Percentiles rank a stretch among this genome's conserved stretches.
These are phyloP conservation scores for Microbotryomycetes sp. DNA, from an alignment of 1,284 basidiomycete species.

Conservation along the genomic window DNA sequence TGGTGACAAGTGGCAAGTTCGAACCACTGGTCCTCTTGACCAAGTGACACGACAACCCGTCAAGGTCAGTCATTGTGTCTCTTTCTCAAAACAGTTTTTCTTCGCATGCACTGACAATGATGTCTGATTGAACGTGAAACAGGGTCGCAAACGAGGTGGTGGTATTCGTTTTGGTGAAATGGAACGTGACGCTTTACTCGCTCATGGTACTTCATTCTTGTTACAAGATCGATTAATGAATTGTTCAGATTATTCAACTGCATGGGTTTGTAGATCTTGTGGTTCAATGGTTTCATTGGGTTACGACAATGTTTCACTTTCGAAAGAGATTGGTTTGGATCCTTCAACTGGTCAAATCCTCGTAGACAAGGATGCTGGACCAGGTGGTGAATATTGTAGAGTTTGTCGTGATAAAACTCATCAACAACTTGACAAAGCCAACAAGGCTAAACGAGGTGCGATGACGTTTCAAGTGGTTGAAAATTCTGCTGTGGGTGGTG, in stretches of 20 bases:
- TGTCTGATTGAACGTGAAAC: conserved; percentile 9
- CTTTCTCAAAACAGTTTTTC: neutral
- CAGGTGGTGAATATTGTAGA: conserved; percentile 81
- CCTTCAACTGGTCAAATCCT: conserved; percentile 49
- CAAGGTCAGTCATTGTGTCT: conserved; percentile 56
- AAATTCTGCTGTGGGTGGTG: neutral
- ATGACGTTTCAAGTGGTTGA: conserved; percentile 45
- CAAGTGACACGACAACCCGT: conserved; percentile 93
- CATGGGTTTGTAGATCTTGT: conserved; percentile 95
- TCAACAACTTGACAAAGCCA: conserved; percentile 49
- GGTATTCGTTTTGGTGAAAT: conserved; percentile 99
- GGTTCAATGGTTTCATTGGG: conserved; percentile 92
- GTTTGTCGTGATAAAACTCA: conserved; percentile 70
- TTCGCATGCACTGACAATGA: conserved; percentile 8
- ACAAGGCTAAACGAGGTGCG: conserved; percentile 50
- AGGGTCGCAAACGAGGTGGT: conserved; percentile 96
- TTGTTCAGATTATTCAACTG: conserved; percentile 98
- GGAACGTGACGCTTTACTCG: conserved; percentile 97
- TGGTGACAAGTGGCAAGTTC: conserved; percentile 98
- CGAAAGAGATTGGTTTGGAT: conserved; percentile 50
- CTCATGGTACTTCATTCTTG: conserved; percentile 96
- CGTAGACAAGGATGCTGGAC: conserved; percentile 53
- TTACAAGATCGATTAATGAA: conserved; percentile 99
- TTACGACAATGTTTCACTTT: conserved; percentile 73
- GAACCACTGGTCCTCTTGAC: conserved; percentile 95